These are phyloP conservation scores for Pyrenophora graminea DNA, from an alignment of 2,329 filamentous ascomycete genomes.

Conservation along the genomic window DNA sequence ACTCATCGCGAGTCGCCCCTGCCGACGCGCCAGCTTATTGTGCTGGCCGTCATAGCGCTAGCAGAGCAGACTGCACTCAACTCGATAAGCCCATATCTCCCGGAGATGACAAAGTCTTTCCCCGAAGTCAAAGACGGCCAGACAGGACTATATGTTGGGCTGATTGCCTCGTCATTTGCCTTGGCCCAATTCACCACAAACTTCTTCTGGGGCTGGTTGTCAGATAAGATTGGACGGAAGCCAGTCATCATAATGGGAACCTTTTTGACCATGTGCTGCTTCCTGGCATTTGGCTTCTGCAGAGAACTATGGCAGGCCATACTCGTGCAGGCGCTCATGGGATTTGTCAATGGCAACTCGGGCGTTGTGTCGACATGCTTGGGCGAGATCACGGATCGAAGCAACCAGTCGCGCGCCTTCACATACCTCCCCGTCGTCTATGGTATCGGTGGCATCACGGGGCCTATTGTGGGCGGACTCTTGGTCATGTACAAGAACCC, in stretches of 20 bases:
- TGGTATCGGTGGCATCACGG: constrained; percentile 89
- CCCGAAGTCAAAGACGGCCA: constrained; percentile 73
- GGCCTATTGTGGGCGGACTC: constrained; percentile 86
- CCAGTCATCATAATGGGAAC: constrained; percentile 83
- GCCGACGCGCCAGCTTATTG: constrained; percentile 77
- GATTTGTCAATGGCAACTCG: constrained; percentile 90
- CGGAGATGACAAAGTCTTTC: constrained; percentile 86
- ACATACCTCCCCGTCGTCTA: constrained; percentile 97
- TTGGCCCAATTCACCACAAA: constrained; percentile 91
- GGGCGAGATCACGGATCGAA: constrained; percentile 92
- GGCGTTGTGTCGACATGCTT: constrained; percentile 91
- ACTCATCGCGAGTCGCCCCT: constrained; percentile 69
- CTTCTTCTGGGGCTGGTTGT: constrained; percentile 86
- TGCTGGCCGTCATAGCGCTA: constrained; percentile 85
- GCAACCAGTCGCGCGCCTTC: constrained; percentile 91
- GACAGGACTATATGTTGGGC: constrained; percentile 85
- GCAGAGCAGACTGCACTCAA: constrained; percentile 96
- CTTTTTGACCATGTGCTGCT: constrained; percentile 78
- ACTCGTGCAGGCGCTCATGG: constrained; percentile 86
- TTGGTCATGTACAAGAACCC: constrained; percentile 69
- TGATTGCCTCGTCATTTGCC: constrained; percentile 89
- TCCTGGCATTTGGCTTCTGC: constrained; percentile 86
- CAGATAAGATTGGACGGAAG: constrained; percentile 78
- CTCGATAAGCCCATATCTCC: constrained; percentile 92
- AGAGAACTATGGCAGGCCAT: constrained; percentile 81